Percentiles rank a stretch among this genome's conserved stretches.
Conservation (phyloP, 116 monocot species). For the Zostera marina region DNA sequence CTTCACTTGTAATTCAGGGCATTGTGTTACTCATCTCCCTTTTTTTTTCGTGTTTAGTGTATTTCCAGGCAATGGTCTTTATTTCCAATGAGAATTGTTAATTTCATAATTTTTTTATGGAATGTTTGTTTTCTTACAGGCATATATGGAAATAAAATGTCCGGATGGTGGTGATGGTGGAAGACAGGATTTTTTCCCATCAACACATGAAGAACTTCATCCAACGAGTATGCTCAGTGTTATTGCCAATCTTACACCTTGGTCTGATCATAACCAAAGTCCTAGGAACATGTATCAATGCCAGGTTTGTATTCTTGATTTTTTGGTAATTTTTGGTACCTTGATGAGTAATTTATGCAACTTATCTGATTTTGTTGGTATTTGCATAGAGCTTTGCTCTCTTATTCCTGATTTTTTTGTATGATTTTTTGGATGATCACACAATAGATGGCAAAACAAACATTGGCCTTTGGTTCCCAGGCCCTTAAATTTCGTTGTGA, state of each 20-base stretch:
- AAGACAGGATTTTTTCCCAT: constrained; percentile 58
- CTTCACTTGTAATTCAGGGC: too few species aligned
- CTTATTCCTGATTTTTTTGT: background rate
- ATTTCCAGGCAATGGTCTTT: too few species aligned
- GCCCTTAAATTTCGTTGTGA: constrained; percentile 62
- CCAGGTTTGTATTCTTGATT: constrained; percentile 29
- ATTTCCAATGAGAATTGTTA: too few species aligned
- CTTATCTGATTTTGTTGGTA: background rate
- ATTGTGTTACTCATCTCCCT: too few species aligned
- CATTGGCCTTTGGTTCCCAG: constrained; percentile 81
- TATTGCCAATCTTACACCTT: constrained; percentile 95
- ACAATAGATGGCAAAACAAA: constrained; percentile 86
- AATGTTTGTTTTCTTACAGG: constrained; percentile 19
- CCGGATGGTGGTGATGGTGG: constrained; percentile 92
- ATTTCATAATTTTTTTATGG: too few species aligned
- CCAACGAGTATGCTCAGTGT: constrained; percentile 85
- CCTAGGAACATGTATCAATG: constrained; percentile 98
- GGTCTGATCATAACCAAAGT: constrained; percentile 99
- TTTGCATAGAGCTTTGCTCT: background rate
- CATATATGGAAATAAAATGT: constrained; percentile 93
- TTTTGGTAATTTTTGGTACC: too few species aligned
- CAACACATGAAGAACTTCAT: constrained; percentile 95
- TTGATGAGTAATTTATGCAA: too few species aligned
- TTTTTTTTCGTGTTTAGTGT: too few species aligned
- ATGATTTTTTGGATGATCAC: background rate